Conservation (phyloP, 2,329 filamentous ascomycete species). For the Lasiodiplodia theobromae region DNA sequence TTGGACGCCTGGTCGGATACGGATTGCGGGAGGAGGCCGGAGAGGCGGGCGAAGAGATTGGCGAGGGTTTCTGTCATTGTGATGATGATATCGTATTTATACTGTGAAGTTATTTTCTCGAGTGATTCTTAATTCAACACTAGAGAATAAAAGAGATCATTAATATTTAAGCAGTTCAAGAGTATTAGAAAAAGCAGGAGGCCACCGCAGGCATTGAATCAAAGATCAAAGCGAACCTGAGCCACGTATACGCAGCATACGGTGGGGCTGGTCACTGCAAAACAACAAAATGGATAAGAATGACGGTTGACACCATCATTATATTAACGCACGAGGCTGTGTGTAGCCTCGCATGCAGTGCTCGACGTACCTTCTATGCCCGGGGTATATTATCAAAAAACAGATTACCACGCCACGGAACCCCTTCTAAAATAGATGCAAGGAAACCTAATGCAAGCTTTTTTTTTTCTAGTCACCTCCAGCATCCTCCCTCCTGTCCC, state of each 20-base stretch:
- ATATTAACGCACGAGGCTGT: background rate
- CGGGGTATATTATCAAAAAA: slow-evolving; percentile 19
- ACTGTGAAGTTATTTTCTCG: too few relatives aligned
- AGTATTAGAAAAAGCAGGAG: background rate
- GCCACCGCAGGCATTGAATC: background rate
- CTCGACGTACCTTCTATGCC: slow-evolving; percentile 22
- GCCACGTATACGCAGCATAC: background rate
- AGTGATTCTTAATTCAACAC: background rate
- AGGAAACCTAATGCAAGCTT: background rate
- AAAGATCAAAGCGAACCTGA: background rate
- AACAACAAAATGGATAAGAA: too few relatives aligned
- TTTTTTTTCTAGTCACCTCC: background rate
- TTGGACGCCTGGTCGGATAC: slow-evolving; percentile 5
- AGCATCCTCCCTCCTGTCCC: slow-evolving; percentile 15
- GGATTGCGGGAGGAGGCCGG: background rate
- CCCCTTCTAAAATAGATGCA: background rate
- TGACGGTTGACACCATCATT: background rate
- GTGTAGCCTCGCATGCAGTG: background rate
- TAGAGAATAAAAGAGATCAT: background rate
- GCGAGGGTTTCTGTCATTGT: background rate
- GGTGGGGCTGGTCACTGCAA: too few relatives aligned
- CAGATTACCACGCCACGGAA: background rate
- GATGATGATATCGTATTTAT: too few relatives aligned
- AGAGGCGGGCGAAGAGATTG: background rate
- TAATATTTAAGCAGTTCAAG: background rate